These are phyloP conservation scores for Singerocomus inundabilis DNA, from an alignment of 1,284 basidiomycete species.

Conservation along the genomic window DNA sequence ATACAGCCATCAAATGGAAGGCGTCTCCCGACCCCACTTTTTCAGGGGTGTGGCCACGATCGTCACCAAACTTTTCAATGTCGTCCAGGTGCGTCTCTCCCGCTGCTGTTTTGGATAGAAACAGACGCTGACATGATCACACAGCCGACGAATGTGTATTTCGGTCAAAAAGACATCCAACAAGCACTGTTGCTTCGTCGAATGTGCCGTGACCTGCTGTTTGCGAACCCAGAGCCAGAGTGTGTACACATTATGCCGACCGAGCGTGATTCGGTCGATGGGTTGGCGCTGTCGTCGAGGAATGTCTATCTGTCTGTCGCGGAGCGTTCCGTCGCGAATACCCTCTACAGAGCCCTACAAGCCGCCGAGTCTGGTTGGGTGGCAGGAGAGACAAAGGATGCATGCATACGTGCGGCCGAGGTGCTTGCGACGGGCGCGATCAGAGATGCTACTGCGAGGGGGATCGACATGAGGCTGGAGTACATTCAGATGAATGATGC, in stretches of 20 bases:
- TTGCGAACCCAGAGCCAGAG: conserved; percentile 69
- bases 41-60: conserved; percentile 96
- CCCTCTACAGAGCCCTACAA: conserved; percentile 69
- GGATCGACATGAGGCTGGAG: conserved; percentile 67
- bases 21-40: conserved; percentile 80
- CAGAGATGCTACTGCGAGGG: conserved; percentile 35
- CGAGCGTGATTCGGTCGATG: conserved; percentile 58
- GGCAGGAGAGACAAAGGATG: conserved; percentile 48
- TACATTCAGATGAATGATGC: conserved; percentile 91
- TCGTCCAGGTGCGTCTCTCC: conserved; percentile 63
- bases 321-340: conserved; percentile 70
- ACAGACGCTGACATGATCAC: not conserved
- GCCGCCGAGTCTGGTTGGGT: conserved; percentile 58
- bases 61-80: conserved; percentile 94
- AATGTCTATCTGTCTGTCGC: conserved; percentile 78
- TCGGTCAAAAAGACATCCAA: conserved; percentile 99
- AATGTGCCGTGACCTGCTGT: conserved; percentile 80
- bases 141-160: conserved; percentile 90
- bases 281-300: conserved; percentile 86
- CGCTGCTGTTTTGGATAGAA: not conserved
- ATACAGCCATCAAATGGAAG: conserved; percentile 87
- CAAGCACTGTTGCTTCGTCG: conserved; percentile 87
- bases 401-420: conserved; percentile 49
- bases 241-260: conserved; percentile 85
- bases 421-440: conserved; percentile 39